Percentiles rank a stretch among this genome's conserved stretches.
Evolutionary conservation across 257 asterid genomes (phyloP).

Genomic region (Solanum acaule): DNA sequence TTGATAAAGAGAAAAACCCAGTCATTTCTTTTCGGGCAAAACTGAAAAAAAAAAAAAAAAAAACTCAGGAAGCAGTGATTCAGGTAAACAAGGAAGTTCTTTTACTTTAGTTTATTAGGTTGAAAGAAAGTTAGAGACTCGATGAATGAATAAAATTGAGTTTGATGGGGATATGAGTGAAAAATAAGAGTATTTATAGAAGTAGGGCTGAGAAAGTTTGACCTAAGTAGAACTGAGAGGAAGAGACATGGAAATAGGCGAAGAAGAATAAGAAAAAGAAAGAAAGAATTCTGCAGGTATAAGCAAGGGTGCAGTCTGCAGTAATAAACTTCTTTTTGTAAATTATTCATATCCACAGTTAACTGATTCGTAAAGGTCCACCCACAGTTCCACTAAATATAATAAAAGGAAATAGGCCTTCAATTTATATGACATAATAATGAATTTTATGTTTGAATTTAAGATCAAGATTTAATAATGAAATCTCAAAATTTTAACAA

Average conservation of each 20-base stretch:
- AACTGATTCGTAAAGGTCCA: neutral
- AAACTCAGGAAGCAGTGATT: neutral
- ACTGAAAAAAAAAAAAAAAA: no score
- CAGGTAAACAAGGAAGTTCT: constrained; percentile 1
- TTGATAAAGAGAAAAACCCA: neutral
- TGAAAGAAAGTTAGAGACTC: neutral
- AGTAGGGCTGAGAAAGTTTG: neutral
- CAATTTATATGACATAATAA: neutral
- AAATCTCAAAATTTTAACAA: neutral
- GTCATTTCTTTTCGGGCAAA: neutral
- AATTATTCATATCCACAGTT: neutral
- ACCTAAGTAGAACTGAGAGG: neutral
- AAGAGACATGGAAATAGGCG: neutral
- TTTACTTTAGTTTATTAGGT: neutral
- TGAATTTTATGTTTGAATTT: no score
- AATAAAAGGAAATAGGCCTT: neutral
- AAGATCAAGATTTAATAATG: neutral
- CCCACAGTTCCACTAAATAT: neutral
- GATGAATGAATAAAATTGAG: neutral
- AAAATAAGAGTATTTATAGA: neutral
- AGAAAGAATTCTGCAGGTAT: neutral
- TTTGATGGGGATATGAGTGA: neutral
- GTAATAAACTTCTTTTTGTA: neutral
- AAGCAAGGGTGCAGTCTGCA: neutral
- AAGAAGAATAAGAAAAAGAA: no score